Base-by-base conservation (phyloP, 371 early-diverging fungal genomes). In the Mortierella sp. region DNA sequence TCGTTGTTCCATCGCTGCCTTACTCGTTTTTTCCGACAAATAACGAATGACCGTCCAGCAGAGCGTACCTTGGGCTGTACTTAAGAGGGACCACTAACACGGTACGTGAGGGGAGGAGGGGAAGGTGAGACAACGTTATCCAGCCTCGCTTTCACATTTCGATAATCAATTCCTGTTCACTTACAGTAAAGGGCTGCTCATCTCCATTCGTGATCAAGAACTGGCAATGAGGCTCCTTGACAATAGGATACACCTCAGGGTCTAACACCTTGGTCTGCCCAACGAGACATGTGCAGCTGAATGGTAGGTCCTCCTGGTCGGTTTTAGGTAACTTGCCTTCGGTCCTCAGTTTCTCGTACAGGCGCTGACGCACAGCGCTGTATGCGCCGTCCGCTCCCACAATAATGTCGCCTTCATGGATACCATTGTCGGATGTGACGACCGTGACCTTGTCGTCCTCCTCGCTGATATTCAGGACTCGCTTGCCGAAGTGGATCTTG, bases 341-440 rank as follows among this genome's bases (percentile, higher is more conserved):
- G 29, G 54, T 35, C 41, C 46, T 38, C 29, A 75, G 41, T 7
- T 68, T 8, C 51, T 27, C 49, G 10, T 63, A 75, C 27, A 76
- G 21, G 7, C 54, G 11, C 44, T 44, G 71, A 3, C 71, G 71
- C 4, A 76, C 77, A 10, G 32, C 60, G 11, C 71, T 70, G 49
- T 76, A 71, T 4, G 77, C 71, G 8, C 71, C 77, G 48, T 76
- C 77, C 4, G 77, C 77, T 3, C 77, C 77, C 21, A 76, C 48
- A 11, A 72, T 10, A 24, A 77, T 77, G 46, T 77, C 72, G 32
- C 77, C 72, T 6, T 56, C 35, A 58, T 35, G 58, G 14, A 46
- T 48, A 10, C 48, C 46, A 48, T 56, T 46, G 32, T 72, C 63
- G 14, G 60, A 14, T 49, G 29, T 46, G 11, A 32, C 49, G 14